Base-by-base conservation (phyloP, 768 basidiomycete species). In the Psilocybe azurescens region DNA sequence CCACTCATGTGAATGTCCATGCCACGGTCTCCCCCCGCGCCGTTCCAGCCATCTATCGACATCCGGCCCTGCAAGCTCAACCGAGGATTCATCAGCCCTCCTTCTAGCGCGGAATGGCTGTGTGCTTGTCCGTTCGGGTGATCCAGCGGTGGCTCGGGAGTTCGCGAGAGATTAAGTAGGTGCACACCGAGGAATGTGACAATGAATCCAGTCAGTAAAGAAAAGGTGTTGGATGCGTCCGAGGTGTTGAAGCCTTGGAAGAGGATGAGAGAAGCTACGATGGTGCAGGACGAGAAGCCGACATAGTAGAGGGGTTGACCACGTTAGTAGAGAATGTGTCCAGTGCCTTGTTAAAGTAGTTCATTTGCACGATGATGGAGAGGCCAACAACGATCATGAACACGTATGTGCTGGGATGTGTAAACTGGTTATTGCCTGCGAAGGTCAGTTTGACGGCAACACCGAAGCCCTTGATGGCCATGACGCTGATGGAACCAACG, bases 231-330 rank as follows among this genome's bases (percentile, higher is more conserved):
- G 24, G 86, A 84, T 11, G 86, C 89, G 61, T 87, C 88, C 29
- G 89, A 86, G 5, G 94, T 98, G 78, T 98, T 95, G 81, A 99
- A 91, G 0, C 97, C 97, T 80, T 95, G 92, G 84, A 99, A 98
- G 63, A 99, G 85, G 69, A 99, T 97, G 62, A 97, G 85, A 63
- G 95, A 97, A 0, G 97, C 95, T 47, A 97, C 81, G 71, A 97
- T 91, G 51, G 96, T 98, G 4, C 91, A 90, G 2, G 93, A 92
- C 16, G 94, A 94, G 79, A 99, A 99, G 74, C 93, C 90, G 74
- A 98, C 97, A 71, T 95, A 98, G 78, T 99, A 99, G 81, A 97
- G 91, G 0, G 97, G 74, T 99, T 99, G 55, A 99, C 96, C 95
- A 98, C 93, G 72, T 99, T 99, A 48, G 96, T 97, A 2, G 95